Base-by-base conservation (phyloP, 192 early-diverging fungal species). In the Backusella circina region DNA sequence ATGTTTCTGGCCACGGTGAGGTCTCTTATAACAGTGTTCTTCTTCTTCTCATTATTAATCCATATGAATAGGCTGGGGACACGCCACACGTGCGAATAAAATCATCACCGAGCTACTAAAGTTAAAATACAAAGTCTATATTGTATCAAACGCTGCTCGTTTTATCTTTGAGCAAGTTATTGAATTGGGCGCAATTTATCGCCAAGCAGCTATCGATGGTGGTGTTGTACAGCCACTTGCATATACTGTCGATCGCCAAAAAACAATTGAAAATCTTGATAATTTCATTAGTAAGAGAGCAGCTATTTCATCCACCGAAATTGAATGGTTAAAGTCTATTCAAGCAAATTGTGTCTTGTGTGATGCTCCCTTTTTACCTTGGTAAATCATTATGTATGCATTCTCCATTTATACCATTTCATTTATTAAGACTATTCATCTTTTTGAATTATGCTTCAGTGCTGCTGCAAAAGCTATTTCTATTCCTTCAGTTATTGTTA, bases 141-240 rank as follows among this genome's bases (percentile, higher is more conserved):
- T 89, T 31, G 75, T 87, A 30, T 89, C 88, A 15, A 87, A 88
- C 68, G 88, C 88, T 26, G 80, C 85, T 9, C 75, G 80, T 32
- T 90, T 90, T 65, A 90, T 88, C 65, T 90, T 88, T 74, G 84
- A 84, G 74, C 83, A 83, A 3, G 83, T 86, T 12, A 85, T 84
- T 65, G 65, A 75, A 26, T 7, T 84, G 8, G 88, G 88, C 1
- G 85, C 88, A 3, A 75, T 74, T 6, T 90, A 90, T 71, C 78
- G 88, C 9, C 81, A 88, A 65, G 85, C 85, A 7, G 82, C 83
- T 16, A 86, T 90, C n/a, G 89, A 90, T 77, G 84, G 83, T 15
- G 87, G 89, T n/a, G 89, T 89, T 8, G 80, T 89, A 15, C 89
- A 90, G 70, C 86, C 88, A 31, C 67, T 88, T 13, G 87, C 89